Evolutionary conservation across 768 basidiomycete genomes (phyloP).

Genomic region (Kondoa malvinella): DNA sequence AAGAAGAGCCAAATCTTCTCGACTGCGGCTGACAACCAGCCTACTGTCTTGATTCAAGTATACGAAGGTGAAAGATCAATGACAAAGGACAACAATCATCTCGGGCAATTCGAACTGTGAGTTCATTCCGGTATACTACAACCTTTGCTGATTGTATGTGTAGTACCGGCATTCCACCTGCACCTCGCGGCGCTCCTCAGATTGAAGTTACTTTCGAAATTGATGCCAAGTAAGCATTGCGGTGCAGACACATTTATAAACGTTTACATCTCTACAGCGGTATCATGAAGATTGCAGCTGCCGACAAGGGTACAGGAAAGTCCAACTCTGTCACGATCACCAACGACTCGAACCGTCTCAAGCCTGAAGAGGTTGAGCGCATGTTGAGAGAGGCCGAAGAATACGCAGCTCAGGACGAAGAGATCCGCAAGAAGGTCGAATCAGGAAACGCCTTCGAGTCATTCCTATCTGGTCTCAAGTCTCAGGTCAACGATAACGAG

Average conservation of each 20-base stretch:
- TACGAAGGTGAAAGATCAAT: conserved; percentile 92
- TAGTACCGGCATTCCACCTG: conserved; percentile 64
- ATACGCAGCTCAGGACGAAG: conserved; percentile 62
- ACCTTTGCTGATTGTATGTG: conserved; percentile 59
- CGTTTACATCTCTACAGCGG: neutral
- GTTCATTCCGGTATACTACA: conserved; percentile 10
- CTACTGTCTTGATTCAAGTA: conserved; percentile 90
- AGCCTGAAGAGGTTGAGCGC: conserved; percentile 74
- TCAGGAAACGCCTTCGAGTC: conserved; percentile 51
- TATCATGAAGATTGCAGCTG: conserved; percentile 41
- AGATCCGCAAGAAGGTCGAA: conserved; percentile 36
- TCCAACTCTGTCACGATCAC: conserved; percentile 80
- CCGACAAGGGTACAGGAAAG: conserved; percentile 78
- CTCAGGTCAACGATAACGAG: conserved; percentile 63
- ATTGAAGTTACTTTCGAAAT: conserved; percentile 95
- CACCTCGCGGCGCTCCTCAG: conserved; percentile 90
- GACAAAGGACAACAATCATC: conserved; percentile 96
- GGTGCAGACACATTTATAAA: neutral
- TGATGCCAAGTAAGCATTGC: conserved; percentile 38
- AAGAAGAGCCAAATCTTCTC: conserved; percentile 73
- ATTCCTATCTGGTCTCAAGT: conserved; percentile 66
- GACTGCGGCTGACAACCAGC: conserved; percentile 40
- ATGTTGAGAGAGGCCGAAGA: conserved; percentile 92
- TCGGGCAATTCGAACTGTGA: conserved; percentile 81
- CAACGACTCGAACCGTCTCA: conserved; percentile 86